Base-by-base conservation (phyloP, 495 filamentous ascomycete genomes). In the Hypoxylon fragiforme region DNA sequence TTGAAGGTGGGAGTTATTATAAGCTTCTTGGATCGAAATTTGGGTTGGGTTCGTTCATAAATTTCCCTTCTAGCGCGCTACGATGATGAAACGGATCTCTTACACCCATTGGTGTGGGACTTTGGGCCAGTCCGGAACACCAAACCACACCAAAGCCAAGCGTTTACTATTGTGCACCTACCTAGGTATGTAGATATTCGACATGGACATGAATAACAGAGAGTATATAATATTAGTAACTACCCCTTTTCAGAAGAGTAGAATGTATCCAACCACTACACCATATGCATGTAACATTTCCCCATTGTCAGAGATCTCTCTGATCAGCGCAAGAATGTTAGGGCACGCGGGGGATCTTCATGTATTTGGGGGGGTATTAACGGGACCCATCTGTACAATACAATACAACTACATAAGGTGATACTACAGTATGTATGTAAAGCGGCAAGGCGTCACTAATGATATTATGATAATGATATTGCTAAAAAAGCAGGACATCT, bases 1-100 rank as follows among this genome's bases (percentile, higher is more conserved):
- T 43, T 28, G n/a, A 26, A 20, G 7, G 15, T 13, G n/a, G 21
- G 14, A 12, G 14, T 45, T 40, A 34, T 53, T 30, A 28, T 53
- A 50, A 42, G 47, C 37, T 40, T 36, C 3, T 15, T 18, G 13
- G 32, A 19, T 15, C n/a, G 4, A 20, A 24, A 24, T 40, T 42
- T 42, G 47, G 31, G 37, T 50, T 46, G 31, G 31, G 8, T 28
- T n/a, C 30, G 19, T 47, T 15, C 18, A 3, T 35, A 22, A 11
- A 15, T 24, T 20, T 30, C 32, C 18, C 24, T 44, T 15, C 34
- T 40, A 20, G 42, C 35, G 42, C 16, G 26, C 26, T 14, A 40
- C 18, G 7, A 22, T 19, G 34, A 39, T 54, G 26, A 45, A 42
- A 45, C 42, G 9, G n/a, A 35, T 45, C 36, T 46, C 42, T 40